These are phyloP conservation scores for Diaporthe vexans DNA, from an alignment of 2,329 filamentous ascomycete species.

Conservation along the genomic window DNA sequence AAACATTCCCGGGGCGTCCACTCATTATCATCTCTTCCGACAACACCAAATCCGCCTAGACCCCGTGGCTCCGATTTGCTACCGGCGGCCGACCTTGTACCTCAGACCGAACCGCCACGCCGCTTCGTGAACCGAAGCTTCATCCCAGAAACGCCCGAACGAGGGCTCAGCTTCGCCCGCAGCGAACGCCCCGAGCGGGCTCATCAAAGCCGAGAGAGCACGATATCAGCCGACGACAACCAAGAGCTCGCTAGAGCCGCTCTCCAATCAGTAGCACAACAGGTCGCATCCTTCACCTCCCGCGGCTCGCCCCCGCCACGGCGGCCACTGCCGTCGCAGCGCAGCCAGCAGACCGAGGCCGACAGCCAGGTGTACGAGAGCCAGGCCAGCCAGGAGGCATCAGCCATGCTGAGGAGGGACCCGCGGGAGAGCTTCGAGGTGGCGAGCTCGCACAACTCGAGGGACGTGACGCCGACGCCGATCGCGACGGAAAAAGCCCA, in stretches of 20 bases:
- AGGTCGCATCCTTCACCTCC: conserved; percentile 46
- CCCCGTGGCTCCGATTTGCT: conserved; percentile 66
- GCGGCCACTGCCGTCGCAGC: conserved; percentile 40
- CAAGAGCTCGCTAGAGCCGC: conserved; percentile 70
- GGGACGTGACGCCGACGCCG: conserved; percentile 60
- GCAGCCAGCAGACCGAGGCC: conserved; percentile 47
- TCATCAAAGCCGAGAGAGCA: conserved; percentile 85
- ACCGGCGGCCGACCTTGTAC: conserved; percentile 74
- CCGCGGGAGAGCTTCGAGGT: conserved; percentile 67
- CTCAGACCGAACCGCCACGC: conserved; percentile 69
- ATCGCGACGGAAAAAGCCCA: conserved; percentile 61
- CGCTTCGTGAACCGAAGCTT: conserved; percentile 57
- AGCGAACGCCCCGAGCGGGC: conserved; percentile 56
- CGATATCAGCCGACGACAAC: conserved; percentile 79
- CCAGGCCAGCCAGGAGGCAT: conserved; percentile 83
- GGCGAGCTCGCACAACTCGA: conserved; percentile 57
- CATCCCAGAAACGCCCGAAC: conserved; percentile 60
- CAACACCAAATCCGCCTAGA: conserved; percentile 74
- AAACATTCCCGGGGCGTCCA: conserved; percentile 83
- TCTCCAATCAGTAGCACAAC: conserved; percentile 63
- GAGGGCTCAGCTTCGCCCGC: conserved; percentile 50
- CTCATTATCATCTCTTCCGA: conserved; percentile 87
- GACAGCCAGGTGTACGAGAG: conserved; percentile 79
- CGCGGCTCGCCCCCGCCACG: conserved; percentile 43
- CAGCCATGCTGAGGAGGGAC: conserved; percentile 78